Conservation (phyloP, 805 yeast genomes). For the Phaffomyces thermotolerans region DNA sequence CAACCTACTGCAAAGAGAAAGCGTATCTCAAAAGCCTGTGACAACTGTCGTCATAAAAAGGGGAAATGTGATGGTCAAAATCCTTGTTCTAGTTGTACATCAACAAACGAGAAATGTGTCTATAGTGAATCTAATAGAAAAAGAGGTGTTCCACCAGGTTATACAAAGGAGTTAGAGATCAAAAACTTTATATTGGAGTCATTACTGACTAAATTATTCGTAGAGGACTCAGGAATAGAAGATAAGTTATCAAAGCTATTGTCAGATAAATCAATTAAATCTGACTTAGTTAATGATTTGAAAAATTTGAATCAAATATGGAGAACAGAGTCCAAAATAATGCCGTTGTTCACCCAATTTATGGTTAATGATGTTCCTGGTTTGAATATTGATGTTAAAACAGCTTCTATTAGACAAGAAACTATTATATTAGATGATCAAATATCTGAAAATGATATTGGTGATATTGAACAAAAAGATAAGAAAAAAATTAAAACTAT, state of each 20-base stretch:
- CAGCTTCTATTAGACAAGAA: background rate
- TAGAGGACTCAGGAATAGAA: background rate
- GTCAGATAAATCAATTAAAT: background rate
- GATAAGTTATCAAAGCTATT: background rate
- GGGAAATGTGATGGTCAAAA: conserved; percentile 1
- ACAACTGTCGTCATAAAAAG: conserved; percentile 1
- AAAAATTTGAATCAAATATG: background rate
- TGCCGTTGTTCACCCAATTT: background rate
- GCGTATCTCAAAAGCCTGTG: conserved; percentile 16
- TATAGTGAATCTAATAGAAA: conserved; percentile 1
- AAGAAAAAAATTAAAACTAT: background rate
- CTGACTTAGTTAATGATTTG: background rate
- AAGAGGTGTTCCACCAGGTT: conserved; percentile 1
- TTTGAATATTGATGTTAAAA: background rate
- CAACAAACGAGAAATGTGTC: background rate
- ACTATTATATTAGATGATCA: background rate
- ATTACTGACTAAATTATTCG: background rate
- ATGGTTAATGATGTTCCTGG: background rate
- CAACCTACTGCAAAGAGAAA: background rate
- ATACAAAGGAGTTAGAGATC: background rate
- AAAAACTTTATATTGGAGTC: background rate
- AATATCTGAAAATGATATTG: background rate
- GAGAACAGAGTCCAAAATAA: background rate
- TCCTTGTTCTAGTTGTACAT: conserved; percentile 1
- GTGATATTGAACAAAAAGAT: background rate